Conservation (phyloP, 805 yeast species). For the Candida nonsorbophila region DNA sequence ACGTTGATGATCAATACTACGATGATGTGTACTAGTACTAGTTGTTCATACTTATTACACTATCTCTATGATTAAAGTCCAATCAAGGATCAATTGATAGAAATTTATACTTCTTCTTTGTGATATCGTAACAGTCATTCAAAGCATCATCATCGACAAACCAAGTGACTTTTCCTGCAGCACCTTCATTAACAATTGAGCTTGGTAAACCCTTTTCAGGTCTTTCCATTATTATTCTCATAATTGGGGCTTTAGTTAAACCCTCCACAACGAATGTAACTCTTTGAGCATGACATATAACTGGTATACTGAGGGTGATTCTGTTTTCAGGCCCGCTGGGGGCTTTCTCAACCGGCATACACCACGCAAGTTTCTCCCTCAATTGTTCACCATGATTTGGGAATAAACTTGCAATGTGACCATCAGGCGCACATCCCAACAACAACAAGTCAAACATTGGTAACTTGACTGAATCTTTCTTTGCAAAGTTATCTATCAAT, state of each 20-base stretch:
- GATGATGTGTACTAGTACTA: too few species aligned
- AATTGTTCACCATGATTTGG: constrained; percentile 82
- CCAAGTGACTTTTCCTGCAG: constrained; percentile 97
- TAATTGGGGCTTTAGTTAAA: constrained; percentile 86
- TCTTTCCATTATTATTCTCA: constrained; percentile 89
- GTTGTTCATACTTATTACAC: too few species aligned
- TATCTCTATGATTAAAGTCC: too few species aligned
- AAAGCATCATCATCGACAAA: constrained; percentile 94
- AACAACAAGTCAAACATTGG: constrained; percentile 91
- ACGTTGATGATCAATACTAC: constrained; percentile 50
- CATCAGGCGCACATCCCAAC: constrained; percentile 98
- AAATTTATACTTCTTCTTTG: constrained; percentile 67
- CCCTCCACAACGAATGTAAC: constrained; percentile 97
- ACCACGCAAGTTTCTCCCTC: constrained; percentile 92
- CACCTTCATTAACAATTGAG: constrained; percentile 87
- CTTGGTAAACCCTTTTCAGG: constrained; percentile 96
- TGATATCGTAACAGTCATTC: constrained; percentile 64
- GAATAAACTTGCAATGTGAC: constrained; percentile 94
- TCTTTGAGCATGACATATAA: constrained; percentile 86
- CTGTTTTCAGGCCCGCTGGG: constrained; percentile 76
- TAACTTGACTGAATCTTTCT: constrained; percentile 89
- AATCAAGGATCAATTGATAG: constrained; percentile 29
- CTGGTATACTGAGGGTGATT: constrained; percentile 88
- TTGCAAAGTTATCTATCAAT: constrained; percentile 85
- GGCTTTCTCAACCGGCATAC: constrained; percentile 85